Base-by-base conservation (phyloP, 306 rosid species). In the Rosa chinensis region DNA sequence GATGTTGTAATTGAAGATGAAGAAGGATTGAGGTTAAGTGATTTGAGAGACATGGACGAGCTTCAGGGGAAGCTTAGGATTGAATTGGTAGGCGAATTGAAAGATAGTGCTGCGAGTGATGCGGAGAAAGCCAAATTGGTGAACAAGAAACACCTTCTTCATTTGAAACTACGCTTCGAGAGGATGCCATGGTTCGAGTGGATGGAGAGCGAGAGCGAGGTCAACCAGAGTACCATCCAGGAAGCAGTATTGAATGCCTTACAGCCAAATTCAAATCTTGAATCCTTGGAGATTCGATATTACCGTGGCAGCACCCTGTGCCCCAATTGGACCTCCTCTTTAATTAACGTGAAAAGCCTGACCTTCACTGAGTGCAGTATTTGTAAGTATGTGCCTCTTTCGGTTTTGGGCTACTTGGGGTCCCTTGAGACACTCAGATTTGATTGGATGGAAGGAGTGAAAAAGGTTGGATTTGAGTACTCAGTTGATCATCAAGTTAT, bases 141-240 rank as follows among this genome's bases (percentile, higher is more conserved):
- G 40, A 21, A 35, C 8, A 66, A 47, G 7, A 48, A 42, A 63
- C 17, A 64, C 56, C 71, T 62, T 6, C 3, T 20, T 17, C 0
- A 14, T 62, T 8, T 77, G 48, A 3, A 10, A 0, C 23, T 64
- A n/a, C 0, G 14, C 0, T 6, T 17, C 37, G 3, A 32, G 2
- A 48, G 18, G 1, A 32, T 1, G 48, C n/a, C n/a, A n/a, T n/a
- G n/a, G n/a, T n/a, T n/a, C n/a, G n/a, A n/a, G n/a, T n/a, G n/a
- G n/a, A n/a, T n/a, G n/a, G n/a, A n/a, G 25, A 0, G 25, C 25
- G 3, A 0, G 0, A 0, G n/a, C 4, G n/a, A 3, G 0, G 0
- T 28, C 28, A n/a, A 40, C 6, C 8, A 11, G 4, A 16, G 50
- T 8, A 11, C 0, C 0, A 50, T 37, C 25, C 48, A 39, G 13